phyloP scores from a whole-genome alignment of 805 yeast genomes.

The Pichia rugopelliculosa region DNA sequence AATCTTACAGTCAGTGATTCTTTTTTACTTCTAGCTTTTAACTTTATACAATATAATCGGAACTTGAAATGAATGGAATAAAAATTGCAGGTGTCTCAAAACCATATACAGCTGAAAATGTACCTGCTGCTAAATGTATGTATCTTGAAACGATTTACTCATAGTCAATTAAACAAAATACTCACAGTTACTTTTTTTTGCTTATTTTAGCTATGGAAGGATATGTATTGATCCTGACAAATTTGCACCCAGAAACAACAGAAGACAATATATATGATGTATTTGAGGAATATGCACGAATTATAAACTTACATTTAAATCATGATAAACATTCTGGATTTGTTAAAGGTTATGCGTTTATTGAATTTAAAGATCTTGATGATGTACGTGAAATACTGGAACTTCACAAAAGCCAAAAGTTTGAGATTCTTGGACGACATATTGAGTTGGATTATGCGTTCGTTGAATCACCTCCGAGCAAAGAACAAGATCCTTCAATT shows the following conservation, averaged over 20 bases:
- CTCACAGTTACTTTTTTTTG: neutral
- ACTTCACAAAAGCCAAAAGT: slow-evolving; percentile 16
- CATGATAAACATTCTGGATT: slow-evolving; percentile 38
- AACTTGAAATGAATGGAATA: neutral
- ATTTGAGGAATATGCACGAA: slow-evolving; percentile 35
- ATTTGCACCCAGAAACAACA: slow-evolving; percentile 38
- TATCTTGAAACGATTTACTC: neutral
- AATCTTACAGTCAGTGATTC: no score
- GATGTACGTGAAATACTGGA: slow-evolving; percentile 31
- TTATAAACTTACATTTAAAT: slow-evolving; percentile 34
- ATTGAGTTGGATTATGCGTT: slow-evolving; percentile 34
- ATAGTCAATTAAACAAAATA: neutral
- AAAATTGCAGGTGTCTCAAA: neutral
- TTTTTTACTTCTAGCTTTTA: no score
- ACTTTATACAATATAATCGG: no score
- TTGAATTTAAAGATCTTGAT: slow-evolving; percentile 28
- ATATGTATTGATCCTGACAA: slow-evolving; percentile 33
- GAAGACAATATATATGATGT: slow-evolving; percentile 37
- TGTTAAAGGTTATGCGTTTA: slow-evolving; percentile 36
- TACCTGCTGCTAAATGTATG: slow-evolving; percentile 11
- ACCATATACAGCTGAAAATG: slow-evolving; percentile 7
- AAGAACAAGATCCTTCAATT: neutral
- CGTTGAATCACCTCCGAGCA: slow-evolving; percentile 16
- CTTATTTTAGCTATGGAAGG: slow-evolving; percentile 33
- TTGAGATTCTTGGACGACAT: slow-evolving; percentile 28